These are phyloP conservation scores for Allantophomopsis cytisporea DNA, from an alignment of 2,329 filamentous ascomycete species.

Conservation along the genomic window DNA sequence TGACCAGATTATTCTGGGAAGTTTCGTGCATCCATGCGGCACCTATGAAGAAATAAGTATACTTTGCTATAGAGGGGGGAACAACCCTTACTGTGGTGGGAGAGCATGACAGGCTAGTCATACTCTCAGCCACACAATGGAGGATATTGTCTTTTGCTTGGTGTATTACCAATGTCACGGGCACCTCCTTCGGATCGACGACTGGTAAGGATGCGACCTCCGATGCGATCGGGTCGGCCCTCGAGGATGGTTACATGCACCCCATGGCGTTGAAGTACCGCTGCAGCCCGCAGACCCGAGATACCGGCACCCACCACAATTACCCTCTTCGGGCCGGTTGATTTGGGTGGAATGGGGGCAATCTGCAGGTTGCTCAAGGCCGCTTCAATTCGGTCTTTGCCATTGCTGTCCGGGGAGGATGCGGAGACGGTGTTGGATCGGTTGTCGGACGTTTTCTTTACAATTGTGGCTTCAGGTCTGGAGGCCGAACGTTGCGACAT, in stretches of 20 bases:
- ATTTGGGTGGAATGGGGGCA: constrained; percentile 7
- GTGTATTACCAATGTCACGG: constrained; percentile 23
- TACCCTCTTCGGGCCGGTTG: constrained; percentile 20
- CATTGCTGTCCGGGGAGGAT: too few species aligned
- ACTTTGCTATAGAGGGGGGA: constrained; percentile 11
- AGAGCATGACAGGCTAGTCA: constrained; percentile 4
- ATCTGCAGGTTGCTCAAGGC: not conserved
- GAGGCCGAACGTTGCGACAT: too few species aligned
- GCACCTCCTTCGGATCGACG: constrained; percentile 20
- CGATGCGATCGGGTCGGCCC: constrained; percentile 34
- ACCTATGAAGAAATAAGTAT: constrained; percentile 16
- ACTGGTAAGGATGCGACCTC: constrained; percentile 29
- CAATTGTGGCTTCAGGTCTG: too few species aligned
- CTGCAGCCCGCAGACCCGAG: constrained; percentile 40
- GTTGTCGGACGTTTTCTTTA: too few species aligned
- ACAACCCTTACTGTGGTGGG: constrained; percentile 17
- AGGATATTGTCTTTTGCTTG: constrained; percentile 19
- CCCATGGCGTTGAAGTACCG: constrained; percentile 36
- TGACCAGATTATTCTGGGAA: constrained; percentile 27
- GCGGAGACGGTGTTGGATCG: too few species aligned
- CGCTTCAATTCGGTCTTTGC: too few species aligned
- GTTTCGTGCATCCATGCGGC: constrained; percentile 31
- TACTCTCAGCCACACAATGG: constrained; percentile 14
- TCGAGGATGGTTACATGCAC: constrained; percentile 40
- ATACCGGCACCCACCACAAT: constrained; percentile 41